phyloP scores from a whole-genome alignment of 768 basidiomycete species.

The Lactifluus volemus region DNA sequence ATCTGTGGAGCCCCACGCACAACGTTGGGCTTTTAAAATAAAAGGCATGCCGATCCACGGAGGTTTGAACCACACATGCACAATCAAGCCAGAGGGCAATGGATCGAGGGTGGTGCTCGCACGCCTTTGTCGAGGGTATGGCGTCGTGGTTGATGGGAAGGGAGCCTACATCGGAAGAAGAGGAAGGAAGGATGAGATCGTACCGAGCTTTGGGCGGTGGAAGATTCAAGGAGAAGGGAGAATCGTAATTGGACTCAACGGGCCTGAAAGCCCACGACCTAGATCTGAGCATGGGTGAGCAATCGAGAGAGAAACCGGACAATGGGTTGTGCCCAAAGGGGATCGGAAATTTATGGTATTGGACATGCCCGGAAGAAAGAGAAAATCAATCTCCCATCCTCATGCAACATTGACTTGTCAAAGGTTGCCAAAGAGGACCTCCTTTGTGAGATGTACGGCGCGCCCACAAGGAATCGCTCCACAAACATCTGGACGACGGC shows the following conservation, averaged over 20 bases:
- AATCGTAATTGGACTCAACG: not conserved
- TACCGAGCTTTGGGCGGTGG: not conserved
- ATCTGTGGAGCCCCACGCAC: not conserved
- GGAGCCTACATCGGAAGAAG: not conserved
- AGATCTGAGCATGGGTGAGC: not conserved
- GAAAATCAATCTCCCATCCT: not conserved
- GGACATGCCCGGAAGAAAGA: not conserved
- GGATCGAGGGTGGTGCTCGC: not conserved
- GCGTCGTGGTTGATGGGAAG: not conserved
- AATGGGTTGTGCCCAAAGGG: not conserved
- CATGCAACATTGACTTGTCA: conserved; percentile 33
- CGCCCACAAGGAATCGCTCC: conserved; percentile 56
- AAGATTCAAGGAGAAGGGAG: not conserved
- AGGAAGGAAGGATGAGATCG: not conserved
- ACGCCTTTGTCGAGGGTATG: not conserved
- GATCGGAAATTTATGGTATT: not conserved
- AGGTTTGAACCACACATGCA: not conserved
- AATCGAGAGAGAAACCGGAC: not conserved
- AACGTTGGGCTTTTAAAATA: not conserved
- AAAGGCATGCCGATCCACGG: not conserved
- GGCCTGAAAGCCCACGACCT: not conserved
- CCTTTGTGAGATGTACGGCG: conserved; percentile 81
- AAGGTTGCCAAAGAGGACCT: conserved; percentile 35
- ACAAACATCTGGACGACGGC: conserved; percentile 82
- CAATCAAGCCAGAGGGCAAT: not conserved